Conservation (phyloP, 257 asterid genomes). For the Solanum chmielewskii region DNA sequence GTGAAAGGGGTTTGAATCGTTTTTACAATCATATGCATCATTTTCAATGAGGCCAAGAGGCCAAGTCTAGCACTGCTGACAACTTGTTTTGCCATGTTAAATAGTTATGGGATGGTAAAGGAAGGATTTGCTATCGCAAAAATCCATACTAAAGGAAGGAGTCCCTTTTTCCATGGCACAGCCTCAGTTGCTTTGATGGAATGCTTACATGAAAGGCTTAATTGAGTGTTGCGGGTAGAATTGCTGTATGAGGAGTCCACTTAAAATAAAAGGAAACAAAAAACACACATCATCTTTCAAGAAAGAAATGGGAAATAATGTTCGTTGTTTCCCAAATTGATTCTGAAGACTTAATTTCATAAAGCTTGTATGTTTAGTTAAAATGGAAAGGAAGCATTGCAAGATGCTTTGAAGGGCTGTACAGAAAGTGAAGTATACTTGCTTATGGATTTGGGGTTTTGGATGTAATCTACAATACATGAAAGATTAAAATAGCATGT, state of each 20-base stretch:
- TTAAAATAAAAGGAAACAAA: background rate
- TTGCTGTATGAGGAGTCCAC: background rate
- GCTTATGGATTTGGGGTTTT: background rate
- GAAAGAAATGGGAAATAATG: background rate
- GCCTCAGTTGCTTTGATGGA: background rate
- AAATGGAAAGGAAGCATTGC: background rate
- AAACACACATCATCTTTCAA: background rate
- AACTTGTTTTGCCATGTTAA: background rate
- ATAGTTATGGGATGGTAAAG: background rate
- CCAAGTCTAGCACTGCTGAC: background rate
- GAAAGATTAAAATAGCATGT: background rate
- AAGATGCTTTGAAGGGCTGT: background rate
- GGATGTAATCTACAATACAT: background rate
- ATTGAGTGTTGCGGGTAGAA: background rate
- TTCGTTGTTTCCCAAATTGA: background rate
- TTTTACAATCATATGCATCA: background rate
- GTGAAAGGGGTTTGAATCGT: background rate
- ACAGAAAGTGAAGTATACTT: background rate
- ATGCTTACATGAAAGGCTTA: background rate
- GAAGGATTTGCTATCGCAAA: background rate
- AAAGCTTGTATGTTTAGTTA: background rate
- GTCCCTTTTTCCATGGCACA: background rate
- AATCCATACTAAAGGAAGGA: background rate
- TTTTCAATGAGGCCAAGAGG: background rate
- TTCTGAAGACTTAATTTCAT: background rate